Percentiles rank a stretch among this genome's conserved stretches.
Evolutionary conservation across 306 rosid species (phyloP).

Genomic region (Rosa chinensis): DNA sequence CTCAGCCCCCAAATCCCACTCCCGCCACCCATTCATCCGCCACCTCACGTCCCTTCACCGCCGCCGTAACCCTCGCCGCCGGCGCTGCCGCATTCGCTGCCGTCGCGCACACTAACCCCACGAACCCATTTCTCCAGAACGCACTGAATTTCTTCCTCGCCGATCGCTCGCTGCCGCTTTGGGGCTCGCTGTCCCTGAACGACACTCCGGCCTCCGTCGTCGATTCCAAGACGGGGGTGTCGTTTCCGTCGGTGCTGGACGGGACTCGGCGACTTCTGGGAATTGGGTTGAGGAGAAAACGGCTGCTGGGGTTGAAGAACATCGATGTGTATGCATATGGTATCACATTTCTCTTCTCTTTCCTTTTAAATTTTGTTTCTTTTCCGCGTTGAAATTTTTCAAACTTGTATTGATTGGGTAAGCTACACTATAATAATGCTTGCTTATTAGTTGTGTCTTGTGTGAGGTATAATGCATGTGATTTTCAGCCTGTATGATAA

Average conservation of each 20-base stretch:
- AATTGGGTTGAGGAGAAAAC: conserved; percentile 76
- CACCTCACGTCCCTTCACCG: conserved; percentile 33
- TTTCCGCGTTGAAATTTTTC: not conserved
- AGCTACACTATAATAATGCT: not conserved
- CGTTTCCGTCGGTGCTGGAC: conserved; percentile 65
- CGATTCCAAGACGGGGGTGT: conserved; percentile 57
- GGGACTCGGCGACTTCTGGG: conserved; percentile 72
- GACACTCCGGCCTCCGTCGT: conserved; percentile 44
- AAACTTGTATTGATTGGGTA: not conserved
- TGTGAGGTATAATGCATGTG: not conserved
- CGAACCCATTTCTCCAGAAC: conserved; percentile 41
- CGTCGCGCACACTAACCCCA: conserved; percentile 13
- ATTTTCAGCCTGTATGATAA: not conserved
- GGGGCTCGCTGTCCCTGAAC: conserved; percentile 70
- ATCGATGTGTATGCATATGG: conserved; percentile 91
- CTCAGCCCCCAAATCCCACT: conserved; percentile 49
- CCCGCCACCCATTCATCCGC: conserved; percentile 14
- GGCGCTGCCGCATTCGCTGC: conserved; percentile 53
- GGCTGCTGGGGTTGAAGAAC: conserved; percentile 74
- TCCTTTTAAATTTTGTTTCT: not conserved
- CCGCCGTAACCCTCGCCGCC: conserved; percentile 18
- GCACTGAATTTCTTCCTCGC: conserved; percentile 46
- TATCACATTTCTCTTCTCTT: conserved; percentile 22
- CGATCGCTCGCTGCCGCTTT: conserved; percentile 39
- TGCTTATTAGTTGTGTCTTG: not conserved